phyloP scores from a whole-genome alignment of 2,329 filamentous ascomycete species.

The Diaporthe sp. region DNA sequence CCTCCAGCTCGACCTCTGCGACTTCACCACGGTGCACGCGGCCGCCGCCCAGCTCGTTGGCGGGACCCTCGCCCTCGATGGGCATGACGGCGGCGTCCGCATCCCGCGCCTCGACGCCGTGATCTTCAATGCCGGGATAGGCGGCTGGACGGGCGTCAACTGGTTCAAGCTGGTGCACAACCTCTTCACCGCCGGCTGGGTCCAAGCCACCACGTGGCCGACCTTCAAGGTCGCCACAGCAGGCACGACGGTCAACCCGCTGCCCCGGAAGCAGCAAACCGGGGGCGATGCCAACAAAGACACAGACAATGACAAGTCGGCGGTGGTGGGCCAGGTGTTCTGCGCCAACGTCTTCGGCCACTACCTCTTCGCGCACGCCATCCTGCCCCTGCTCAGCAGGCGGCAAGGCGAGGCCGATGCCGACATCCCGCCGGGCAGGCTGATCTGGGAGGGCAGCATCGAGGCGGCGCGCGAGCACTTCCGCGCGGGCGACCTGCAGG shows the following conservation, averaged over 20 bases:
- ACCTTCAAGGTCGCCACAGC: constrained; percentile 77
- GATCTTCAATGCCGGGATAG: constrained; percentile 90
- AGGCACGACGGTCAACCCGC: constrained; percentile 58
- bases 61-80: constrained; percentile 59
- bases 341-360: constrained; percentile 96
- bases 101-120: constrained; percentile 83
- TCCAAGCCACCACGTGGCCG: constrained; percentile 82
- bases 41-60: constrained; percentile 63
- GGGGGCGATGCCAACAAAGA: not conserved
- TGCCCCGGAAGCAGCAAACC: constrained; percentile 61
- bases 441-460: constrained; percentile 91
- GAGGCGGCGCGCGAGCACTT: constrained; percentile 74
- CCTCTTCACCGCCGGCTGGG: constrained; percentile 70
- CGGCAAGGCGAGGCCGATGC: constrained; percentile 47
- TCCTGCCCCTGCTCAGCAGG: constrained; percentile 80
- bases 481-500: constrained; percentile 81
- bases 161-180: constrained; percentile 72
- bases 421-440: constrained; percentile 67
- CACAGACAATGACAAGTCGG: constrained; percentile 46
- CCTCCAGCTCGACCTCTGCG: constrained; percentile 72
- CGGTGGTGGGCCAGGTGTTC: constrained; percentile 84
- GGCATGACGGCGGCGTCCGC: constrained; percentile 58
- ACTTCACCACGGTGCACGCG: constrained; percentile 64
- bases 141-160: constrained; percentile 85
- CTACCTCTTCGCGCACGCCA: constrained; percentile 87